Evolutionary conservation across 108 stramenopile species (phyloP), one percentile per base, ranked within the genome.

Genomic region (Skeletonema potamos): DNA sequence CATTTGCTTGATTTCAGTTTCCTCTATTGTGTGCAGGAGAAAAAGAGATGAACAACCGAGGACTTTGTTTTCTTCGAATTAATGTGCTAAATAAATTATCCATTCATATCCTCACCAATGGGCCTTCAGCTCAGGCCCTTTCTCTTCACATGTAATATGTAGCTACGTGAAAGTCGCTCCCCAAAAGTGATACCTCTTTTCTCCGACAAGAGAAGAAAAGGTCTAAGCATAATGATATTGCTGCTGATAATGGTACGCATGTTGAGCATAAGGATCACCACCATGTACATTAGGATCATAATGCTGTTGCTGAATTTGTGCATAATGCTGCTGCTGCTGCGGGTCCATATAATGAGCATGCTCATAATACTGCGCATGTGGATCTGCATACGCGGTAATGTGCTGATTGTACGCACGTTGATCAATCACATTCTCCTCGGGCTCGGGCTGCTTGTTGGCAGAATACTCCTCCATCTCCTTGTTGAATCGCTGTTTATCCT

Each of bases 401-500:
- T 51, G 48, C 22, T 51, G 48, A 51, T 51, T 51, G 37, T 68
- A 68, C 37, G 66, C 66, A 57, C 57, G 66, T 24, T 56, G 51
- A 54, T 51, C 66, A 33, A 30, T 28, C 2, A 34, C 54, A 20
- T 44, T 46, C 54, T 51, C 66, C 22, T 51, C 48, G 24, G 54
- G 66, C 18, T 68, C 66, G 13, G 55, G 57, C 24, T 39, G 44
- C 70, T 61, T 57, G 26, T 51, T 77, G 30, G 75, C 78, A 4
- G 85, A 85, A 73, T 92, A 94, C 68, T 88, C 87, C 51, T 91
- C 89, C 94, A 90, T 94, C 54, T 96, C 94, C 70, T 86, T 77
- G 37, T 89, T 87, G 81, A 96, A 97, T 26, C 95, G 87, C 27
- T 79, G 62, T 70, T 96, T 96, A 84, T 96, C 97, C 65, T 88